Evolutionary conservation across 2,329 filamentous ascomycete species (phyloP), one percentile per base, ranked within the genome.

Genomic region (Arthrobotrys megalospora): DNA sequence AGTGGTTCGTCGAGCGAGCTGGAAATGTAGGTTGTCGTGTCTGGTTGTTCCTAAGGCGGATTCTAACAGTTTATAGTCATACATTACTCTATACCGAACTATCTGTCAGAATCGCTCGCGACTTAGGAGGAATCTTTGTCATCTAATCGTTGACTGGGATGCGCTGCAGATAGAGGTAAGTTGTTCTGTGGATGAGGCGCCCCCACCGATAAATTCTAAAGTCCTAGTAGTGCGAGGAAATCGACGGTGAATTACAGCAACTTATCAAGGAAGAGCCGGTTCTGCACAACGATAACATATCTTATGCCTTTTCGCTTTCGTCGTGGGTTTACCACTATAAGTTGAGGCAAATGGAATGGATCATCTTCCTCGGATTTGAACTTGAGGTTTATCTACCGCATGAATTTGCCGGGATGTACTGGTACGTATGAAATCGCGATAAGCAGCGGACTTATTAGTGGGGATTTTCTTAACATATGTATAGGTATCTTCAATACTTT

Each of bases 321-420:
- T 94, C 92, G 2, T 99, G 96, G 96, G 89, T 91, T 0, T 96
- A 95, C 82, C 89, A 94, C 76, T 93, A 97, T 84, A 98, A 97
- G 84, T 87, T 97, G n/a, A 89, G 89, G 34, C 90, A 95, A 82
- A 93, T 97, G 88, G 91, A 95, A 83, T 92, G 91, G 87, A 91
- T 96, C 53, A 88, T 97, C 14, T 92, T 97, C 82, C 89, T 97
- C 36, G 96, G 96, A 11, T 98, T 99, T 83, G 96, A 99, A 84
- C 90, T 97, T 11, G 91, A 95, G 50, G 89, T 97, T 8, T 98
- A 98, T 84, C 90, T 95, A 66, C 88, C 90, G 0, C 92, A 97
- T 83, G 96, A 99, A 84, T 87, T 96, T 8, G 89, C 90, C 0
- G 90, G 90, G 24, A 97, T 97, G 92, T 98, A 98, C 84, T 96